A percentile compares a stretch with the other conserved stretches of the same genome.
Conservation (phyloP, 2,329 filamentous ascomycete species). For the Pyricularia sp. region DNA sequence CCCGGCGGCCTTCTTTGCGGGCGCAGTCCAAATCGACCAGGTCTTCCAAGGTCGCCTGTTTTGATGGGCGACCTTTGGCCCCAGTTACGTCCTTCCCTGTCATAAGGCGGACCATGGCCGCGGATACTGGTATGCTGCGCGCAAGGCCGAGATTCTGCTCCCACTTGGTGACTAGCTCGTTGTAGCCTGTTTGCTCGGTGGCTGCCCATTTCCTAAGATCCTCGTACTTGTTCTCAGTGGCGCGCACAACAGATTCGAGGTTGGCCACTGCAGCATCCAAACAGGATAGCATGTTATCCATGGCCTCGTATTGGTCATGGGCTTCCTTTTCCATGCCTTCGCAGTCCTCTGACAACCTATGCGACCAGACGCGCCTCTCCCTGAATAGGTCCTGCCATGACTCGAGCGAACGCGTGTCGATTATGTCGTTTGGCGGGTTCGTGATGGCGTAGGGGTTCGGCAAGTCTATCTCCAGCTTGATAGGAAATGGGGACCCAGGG, state of each 20-base stretch:
- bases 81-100: conserved; percentile 30
- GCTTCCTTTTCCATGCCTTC: conserved; percentile 47
- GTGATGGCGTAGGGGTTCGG: conserved; percentile 45
- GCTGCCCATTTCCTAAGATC: conserved; percentile 59
- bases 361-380: conserved; percentile 67
- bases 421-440: conserved; percentile 68
- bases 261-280: conserved; percentile 80
- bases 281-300: conserved; percentile 64
- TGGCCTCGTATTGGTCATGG: conserved; percentile 56
- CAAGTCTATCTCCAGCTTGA: conserved; percentile 32
- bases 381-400: conserved; percentile 86
- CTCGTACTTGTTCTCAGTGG: conserved; percentile 57
- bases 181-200: conserved; percentile 54
- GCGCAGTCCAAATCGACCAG: conserved; percentile 65
- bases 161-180: conserved; percentile 49
- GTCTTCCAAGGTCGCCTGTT: conserved; percentile 52
- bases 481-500: conserved; percentile 26
- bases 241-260: conserved; percentile 60
- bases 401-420: conserved; percentile 64
- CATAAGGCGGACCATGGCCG: conserved; percentile 54
- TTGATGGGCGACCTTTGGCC: conserved; percentile 26
- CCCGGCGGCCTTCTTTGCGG: conserved; percentile 56
- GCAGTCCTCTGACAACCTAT: conserved; percentile 56
- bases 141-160: conserved; percentile 56
- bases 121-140: conserved; percentile 48